Evolutionary conservation across 352 stramenopile genomes (phyloP).

Genomic region (Bremia lactucae): DNA sequence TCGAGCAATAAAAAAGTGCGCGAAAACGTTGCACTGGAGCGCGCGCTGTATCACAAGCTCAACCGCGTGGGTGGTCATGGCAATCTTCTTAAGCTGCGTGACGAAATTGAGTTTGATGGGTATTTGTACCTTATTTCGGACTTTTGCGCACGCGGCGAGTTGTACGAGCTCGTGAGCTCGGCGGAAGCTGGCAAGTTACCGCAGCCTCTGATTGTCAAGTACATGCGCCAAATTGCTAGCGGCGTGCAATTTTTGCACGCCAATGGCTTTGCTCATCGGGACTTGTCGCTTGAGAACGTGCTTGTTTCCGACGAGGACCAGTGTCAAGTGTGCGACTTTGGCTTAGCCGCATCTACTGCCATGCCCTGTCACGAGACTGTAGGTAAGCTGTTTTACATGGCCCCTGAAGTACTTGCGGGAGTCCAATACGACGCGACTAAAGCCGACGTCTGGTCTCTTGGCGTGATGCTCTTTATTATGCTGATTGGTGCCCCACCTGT

Average conservation of each 20-base stretch:
- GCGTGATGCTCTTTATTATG: conserved; percentile 83
- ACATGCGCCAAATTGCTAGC: conserved; percentile 55
- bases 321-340: conserved; percentile 79
- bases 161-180: conserved; percentile 74
- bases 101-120: conserved; percentile 71
- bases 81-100: conserved; percentile 54
- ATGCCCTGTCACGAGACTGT: conserved; percentile 41
- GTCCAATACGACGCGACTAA: conserved; percentile 60
- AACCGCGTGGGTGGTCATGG: conserved; percentile 45
- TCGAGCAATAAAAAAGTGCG: conserved; percentile 60
- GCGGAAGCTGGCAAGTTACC: conserved; percentile 37
- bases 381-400: conserved; percentile 84
- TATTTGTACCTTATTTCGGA: conserved; percentile 76
- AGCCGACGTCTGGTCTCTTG: conserved; percentile 78
- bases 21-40: conserved; percentile 73
- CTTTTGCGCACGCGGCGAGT: conserved; percentile 55
- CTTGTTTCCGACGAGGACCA: conserved; percentile 58
- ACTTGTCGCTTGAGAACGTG: conserved; percentile 81
- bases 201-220: conserved; percentile 28
- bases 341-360: conserved; percentile 42
- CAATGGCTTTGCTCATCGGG: conserved; percentile 67
- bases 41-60: conserved; percentile 55
- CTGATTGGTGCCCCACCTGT: conserved; percentile 54
- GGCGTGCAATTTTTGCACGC: conserved; percentile 69
- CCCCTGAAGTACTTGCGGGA: conserved; percentile 61